These are phyloP conservation scores for Starmerella roubikii DNA, from an alignment of 805 yeast genomes.

Conservation along the genomic window DNA sequence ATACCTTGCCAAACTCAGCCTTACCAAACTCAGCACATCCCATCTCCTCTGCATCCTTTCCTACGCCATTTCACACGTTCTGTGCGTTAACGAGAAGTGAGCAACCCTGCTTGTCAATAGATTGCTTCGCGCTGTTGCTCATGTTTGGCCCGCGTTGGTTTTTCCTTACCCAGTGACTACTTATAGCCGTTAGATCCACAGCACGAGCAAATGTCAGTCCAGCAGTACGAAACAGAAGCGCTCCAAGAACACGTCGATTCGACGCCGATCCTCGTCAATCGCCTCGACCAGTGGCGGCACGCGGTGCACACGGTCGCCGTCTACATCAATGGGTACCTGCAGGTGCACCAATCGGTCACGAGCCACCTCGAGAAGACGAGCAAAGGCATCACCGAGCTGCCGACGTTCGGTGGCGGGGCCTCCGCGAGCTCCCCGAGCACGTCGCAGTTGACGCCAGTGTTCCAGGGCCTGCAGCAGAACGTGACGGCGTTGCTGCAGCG, in stretches of 20 bases:
- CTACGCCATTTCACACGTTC: no score
- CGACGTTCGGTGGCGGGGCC: constrained; percentile 22
- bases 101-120: no score
- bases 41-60: no score
- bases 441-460: constrained; percentile 24
- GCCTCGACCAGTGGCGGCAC: constrained; percentile 31
- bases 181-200: no score
- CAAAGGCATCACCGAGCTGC: constrained; percentile 26
- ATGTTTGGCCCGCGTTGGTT: no score
- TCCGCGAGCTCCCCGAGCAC: constrained; percentile 5
- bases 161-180: no score
- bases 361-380: constrained; percentile 26
- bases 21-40: no score
- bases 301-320: constrained; percentile 23
- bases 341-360: constrained; percentile 23
- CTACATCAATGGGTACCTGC: constrained; percentile 23
- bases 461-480: constrained; percentile 23
- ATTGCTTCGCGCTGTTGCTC: no score
- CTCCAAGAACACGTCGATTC: constrained; percentile 26
- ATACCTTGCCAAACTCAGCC: no score
- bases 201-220: constrained; percentile 9
- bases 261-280: constrained; percentile 25
- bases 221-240: constrained; percentile 19
- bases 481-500: constrained; percentile 27
- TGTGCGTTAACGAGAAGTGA: no score